Base-by-base conservation (phyloP, 1,139 yeast species). In the Pichia sp. region DNA sequence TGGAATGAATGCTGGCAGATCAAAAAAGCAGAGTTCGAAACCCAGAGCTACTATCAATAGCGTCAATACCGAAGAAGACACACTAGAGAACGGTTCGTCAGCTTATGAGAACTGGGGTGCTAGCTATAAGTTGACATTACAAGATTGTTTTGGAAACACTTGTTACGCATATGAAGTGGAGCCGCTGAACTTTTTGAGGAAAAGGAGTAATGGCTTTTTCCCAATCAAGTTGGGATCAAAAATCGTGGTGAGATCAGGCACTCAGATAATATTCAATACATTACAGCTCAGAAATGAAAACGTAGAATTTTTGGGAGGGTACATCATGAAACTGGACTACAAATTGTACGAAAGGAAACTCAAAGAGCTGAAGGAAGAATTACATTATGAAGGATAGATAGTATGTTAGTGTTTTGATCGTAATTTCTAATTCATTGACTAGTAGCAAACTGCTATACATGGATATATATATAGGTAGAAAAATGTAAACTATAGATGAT, bases 91-190 rank as follows among this genome's bases (percentile, higher is more conserved):
- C 8, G 43, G 36, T 13, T 9, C 26, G 2, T 9, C 31, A 28
- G 21, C 22, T 8, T 28, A 21, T 3, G 54, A 55, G 18, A 56
- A 55, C 16, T 44, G 49, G 37, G 16, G 37, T 31, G 16, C 18
- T 2, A 57, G 21, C n/a, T 72, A 60, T 54, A 73, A 71, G 45
- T 55, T 74, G 6, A 68, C 73, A 0, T 52, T 74, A 36, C 76
- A 74, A 55, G 75, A 69, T 51, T 61, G 67, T 28, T 55, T 56
- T 23, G 74, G 74, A 1, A 64, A 65, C 41, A 53, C 71, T 5
- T 67, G 67, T 46, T 73, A 62, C 56, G 78, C 72, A 0, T 61
- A 70, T 26, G 74, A 72, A 48, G 48, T 64, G 9, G 71, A 69
- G 46, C 68, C 68, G 22, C 61, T 71, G 34, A 47, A 60, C 2